Evolutionary conservation across 2,329 filamentous ascomycete species (phyloP).

Genomic region (Colletotrichum sp.): DNA sequence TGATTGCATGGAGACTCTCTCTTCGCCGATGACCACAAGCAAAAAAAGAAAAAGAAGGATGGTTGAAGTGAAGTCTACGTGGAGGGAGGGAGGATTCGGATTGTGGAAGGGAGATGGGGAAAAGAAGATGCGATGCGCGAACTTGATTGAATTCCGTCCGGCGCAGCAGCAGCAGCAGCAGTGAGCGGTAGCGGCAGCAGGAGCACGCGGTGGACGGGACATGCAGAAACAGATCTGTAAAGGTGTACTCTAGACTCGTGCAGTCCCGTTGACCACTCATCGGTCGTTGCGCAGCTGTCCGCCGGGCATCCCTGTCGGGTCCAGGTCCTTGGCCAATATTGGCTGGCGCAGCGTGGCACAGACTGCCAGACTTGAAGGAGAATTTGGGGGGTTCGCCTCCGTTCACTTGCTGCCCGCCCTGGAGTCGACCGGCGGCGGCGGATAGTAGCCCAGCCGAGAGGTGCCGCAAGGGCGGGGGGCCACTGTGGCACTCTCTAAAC

Average conservation of each 20-base stretch:
- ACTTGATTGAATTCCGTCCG: neutral
- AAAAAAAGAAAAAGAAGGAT: neutral
- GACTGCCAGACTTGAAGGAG: neutral
- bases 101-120: neutral
- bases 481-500: slow-evolving; percentile 10
- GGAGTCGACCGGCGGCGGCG: slow-evolving; percentile 2
- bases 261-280: neutral
- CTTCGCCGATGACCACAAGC: neutral
- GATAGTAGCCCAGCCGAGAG: slow-evolving; percentile 17
- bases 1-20: slow-evolving; percentile 5
- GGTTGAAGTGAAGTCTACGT: neutral
- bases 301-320: neutral
- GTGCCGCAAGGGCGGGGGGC: slow-evolving; percentile 1
- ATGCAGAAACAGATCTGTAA: neutral
- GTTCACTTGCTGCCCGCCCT: neutral
- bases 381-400: neutral
- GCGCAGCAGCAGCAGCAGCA: neutral
- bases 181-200: neutral
- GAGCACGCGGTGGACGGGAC: neutral
- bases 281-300: neutral
- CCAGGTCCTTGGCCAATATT: slow-evolving; percentile 4
- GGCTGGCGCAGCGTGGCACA: slow-evolving; percentile 9
- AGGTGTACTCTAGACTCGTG: neutral
- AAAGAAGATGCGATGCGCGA: neutral
- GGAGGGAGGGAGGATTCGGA: neutral